These are phyloP conservation scores for Excoecaria cochinchinensis DNA, from an alignment of 345 rosid species.

Conservation along the genomic window DNA sequence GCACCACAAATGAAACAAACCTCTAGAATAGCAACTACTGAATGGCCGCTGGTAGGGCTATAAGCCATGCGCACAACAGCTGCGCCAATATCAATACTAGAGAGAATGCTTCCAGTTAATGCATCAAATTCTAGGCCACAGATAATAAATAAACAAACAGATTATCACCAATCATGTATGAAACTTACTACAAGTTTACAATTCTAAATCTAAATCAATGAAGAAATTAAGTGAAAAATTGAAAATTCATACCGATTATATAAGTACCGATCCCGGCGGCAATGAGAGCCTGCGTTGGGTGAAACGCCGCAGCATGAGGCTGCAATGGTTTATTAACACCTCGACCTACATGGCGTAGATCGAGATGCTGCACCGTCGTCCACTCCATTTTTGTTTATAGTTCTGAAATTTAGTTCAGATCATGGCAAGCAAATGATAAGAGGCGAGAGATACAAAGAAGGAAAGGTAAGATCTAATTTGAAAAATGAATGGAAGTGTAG, in stretches of 20 bases:
- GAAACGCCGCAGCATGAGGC: constrained; percentile 91
- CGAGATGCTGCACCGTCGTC: constrained; percentile 96
- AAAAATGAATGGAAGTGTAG: neutral
- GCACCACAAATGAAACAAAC: constrained; percentile 30
- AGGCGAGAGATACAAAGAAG: neutral
- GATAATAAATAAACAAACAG: neutral
- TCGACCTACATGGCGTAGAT: constrained; percentile 79
- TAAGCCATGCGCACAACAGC: constrained; percentile 84
- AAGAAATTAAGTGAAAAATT: neutral
- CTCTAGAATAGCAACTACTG: constrained; percentile 84
- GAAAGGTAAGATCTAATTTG: constrained; percentile 8
- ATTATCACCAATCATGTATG: neutral
- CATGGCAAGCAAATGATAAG: neutral
- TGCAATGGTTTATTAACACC: constrained; percentile 69
- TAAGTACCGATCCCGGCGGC: constrained; percentile 71
- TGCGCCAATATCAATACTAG: constrained; percentile 72
- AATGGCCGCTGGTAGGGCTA: constrained; percentile 78
- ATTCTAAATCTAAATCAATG: neutral
- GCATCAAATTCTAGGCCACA: constrained; percentile 78
- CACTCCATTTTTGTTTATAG: constrained; percentile 66
- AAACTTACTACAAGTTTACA: neutral
- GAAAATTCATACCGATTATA: constrained; percentile 53
- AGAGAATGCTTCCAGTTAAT: constrained; percentile 79
- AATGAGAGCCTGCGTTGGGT: constrained; percentile 73
- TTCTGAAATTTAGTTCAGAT: constrained; percentile 1